A percentile compares a stretch with the other conserved stretches of the same genome.
Evolutionary conservation across 2,329 filamentous ascomycete species (phyloP).

Genomic region (Shiraia bambusicola): DNA sequence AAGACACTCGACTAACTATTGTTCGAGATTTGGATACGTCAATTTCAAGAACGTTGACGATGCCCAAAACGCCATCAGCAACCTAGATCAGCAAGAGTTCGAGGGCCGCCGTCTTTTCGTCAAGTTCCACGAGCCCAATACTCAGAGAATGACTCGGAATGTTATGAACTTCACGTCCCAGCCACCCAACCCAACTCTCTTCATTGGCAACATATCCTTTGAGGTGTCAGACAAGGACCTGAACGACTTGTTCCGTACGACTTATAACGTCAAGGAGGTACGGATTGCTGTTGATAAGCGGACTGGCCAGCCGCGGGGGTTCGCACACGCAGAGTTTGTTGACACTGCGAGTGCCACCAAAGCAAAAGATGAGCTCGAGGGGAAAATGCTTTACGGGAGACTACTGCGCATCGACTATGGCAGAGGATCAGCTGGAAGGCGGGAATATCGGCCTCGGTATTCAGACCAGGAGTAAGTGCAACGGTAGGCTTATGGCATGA

Average conservation of each 20-base stretch:
- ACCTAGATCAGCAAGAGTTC: slow-evolving; percentile 60
- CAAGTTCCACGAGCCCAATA: slow-evolving; percentile 54
- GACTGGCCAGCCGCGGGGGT: slow-evolving; percentile 79
- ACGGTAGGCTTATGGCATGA: background rate
- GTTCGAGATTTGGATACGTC: slow-evolving; percentile 64
- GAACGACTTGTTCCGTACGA: slow-evolving; percentile 71
- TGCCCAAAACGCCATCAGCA: slow-evolving; percentile 59
- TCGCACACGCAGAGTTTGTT: slow-evolving; percentile 79
- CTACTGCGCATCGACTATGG: slow-evolving; percentile 67
- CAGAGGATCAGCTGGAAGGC: slow-evolving; percentile 17
- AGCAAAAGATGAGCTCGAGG: slow-evolving; percentile 59
- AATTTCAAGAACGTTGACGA: slow-evolving; percentile 57
- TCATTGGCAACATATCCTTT: slow-evolving; percentile 83
- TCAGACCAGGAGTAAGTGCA: slow-evolving; percentile 12
- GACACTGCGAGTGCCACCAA: slow-evolving; percentile 65
- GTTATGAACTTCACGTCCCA: slow-evolving; percentile 25
- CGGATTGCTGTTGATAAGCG: slow-evolving; percentile 80
- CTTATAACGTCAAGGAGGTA: slow-evolving; percentile 71
- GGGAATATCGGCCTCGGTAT: slow-evolving; percentile 14
- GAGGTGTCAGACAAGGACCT: slow-evolving; percentile 83
- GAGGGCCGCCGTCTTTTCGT: slow-evolving; percentile 66
- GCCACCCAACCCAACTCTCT: slow-evolving; percentile 66
- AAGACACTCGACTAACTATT: slow-evolving; percentile 9
- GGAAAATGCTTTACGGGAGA: slow-evolving; percentile 66
- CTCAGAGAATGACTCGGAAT: slow-evolving; percentile 2